Base-by-base conservation (phyloP, 2,329 filamentous ascomycete genomes). In the Lecanicillium sp. region DNA sequence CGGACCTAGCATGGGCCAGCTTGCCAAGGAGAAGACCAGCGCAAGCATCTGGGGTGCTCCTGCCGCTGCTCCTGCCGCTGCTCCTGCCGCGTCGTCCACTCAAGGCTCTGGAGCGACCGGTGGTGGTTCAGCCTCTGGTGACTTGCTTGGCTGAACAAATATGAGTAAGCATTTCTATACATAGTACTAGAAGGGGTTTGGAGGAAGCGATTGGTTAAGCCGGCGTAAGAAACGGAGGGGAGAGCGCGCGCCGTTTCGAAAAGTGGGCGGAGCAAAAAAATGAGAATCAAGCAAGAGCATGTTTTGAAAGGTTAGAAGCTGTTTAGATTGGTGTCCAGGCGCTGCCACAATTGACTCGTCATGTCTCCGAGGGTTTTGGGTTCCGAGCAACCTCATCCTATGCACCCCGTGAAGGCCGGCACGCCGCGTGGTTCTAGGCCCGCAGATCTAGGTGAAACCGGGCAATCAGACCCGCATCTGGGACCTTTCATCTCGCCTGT, bases 21-120 rank as follows among this genome's bases (percentile, higher is more conserved):
- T 98, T 61, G 90, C 89, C n/a, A 96, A 96, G 70, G 88, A 96
- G 64, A 96, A 97, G 73, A 92, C 88, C 42, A 88, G 81, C 51
- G 88, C 89, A 13, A 88, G 89, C 7, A 87, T 98, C 46, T 98
- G 94, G 88, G 92, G 90, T 14, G 76, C 85, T 1, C 72, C 83
- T 13, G 70, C 33, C 22, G 11, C 79, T n/a, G n/a, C n/a, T n/a
- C n/a, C n/a, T n/a, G n/a, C n/a, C n/a, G n/a, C n/a, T 14, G 76
- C 85, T 1, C 72, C 83, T 13, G 70, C 33, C 22, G 11, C 79
- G 34, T 44, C 67, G 47, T 37, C 55, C 5, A 41, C 52, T n/a
- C 56, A 31, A 35, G 44, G 39, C 40, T 41, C 46, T 29, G 39
- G 38, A n/a, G 37, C 44, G 29, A 37, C 37, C 22, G 45, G 54